Evolutionary conservation across 2,329 filamentous ascomycete species (phyloP).

Genomic region (Sporothrix curviconia): DNA sequence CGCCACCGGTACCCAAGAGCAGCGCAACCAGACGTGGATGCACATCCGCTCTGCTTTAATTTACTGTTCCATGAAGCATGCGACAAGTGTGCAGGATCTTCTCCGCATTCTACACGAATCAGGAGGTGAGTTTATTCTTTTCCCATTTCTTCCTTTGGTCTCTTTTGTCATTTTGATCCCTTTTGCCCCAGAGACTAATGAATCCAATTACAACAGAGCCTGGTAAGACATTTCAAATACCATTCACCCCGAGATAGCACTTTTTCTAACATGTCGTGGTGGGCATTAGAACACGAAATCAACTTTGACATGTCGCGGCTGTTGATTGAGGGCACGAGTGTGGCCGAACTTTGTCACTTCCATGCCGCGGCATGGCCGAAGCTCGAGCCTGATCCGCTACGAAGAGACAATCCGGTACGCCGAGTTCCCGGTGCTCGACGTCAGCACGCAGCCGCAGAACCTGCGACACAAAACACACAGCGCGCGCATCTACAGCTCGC

Average conservation of each 20-base stretch:
- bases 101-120: conserved; percentile 12
- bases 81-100: conserved; percentile 5
- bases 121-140: background rate
- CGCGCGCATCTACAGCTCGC: background rate
- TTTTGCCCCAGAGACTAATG: too few relatives aligned
- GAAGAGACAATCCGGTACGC: conserved; percentile 14
- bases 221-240: too few relatives aligned
- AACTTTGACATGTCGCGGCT: conserved; percentile 18
- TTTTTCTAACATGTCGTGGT: too few relatives aligned
- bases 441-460: background rate
- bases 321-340: background rate
- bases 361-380: background rate
- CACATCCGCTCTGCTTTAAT: conserved; percentile 9
- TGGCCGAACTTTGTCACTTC: conserved; percentile 15
- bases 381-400: background rate
- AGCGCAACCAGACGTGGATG: background rate
- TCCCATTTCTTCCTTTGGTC: too few relatives aligned
- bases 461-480: background rate
- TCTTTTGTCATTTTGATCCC: too few relatives aligned
- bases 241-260: too few relatives aligned
- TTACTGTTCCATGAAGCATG: conserved; percentile 9
- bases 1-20: too few relatives aligned
- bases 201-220: too few relatives aligned
- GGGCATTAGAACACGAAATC: conserved; percentile 4
- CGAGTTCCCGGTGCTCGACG: conserved; percentile 14